Evolutionary conservation across 768 basidiomycete species (phyloP).

Genomic region (Podaxis sp.): DNA sequence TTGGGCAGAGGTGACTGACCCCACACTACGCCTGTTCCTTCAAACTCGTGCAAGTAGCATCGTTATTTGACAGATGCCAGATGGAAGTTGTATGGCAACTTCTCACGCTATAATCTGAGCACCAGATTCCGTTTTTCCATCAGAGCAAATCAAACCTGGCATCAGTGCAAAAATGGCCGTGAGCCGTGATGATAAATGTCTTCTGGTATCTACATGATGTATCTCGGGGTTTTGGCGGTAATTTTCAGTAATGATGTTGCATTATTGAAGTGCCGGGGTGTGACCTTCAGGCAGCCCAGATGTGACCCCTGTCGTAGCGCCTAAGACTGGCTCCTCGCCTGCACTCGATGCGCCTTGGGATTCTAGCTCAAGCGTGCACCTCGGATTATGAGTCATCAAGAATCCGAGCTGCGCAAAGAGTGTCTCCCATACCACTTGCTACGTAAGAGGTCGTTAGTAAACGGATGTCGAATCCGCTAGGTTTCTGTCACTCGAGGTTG

Average conservation of each 20-base stretch:
- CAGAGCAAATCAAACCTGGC: not conserved
- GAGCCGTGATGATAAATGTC: not conserved
- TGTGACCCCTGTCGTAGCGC: not conserved
- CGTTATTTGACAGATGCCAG: not conserved
- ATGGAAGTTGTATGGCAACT: not conserved
- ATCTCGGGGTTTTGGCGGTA: not conserved
- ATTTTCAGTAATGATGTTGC: not conserved
- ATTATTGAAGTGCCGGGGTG: not conserved
- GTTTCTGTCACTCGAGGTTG: not conserved
- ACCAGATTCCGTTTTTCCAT: not conserved
- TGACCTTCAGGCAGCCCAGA: not conserved
- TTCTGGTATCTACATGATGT: not conserved
- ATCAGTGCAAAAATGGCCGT: not conserved
- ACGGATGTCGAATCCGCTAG: not conserved
- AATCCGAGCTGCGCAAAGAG: not conserved
- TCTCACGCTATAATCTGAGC: not conserved
- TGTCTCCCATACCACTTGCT: not conserved
- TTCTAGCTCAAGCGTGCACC: not conserved
- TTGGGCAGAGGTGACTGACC: not conserved
- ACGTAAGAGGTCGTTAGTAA: constrained; percentile 7
- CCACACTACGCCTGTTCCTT: not conserved
- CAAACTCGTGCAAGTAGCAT: not conserved
- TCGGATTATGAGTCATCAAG: constrained; percentile 12
- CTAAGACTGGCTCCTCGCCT: not conserved
- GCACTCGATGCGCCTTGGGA: not conserved